phyloP scores from a whole-genome alignment of 1,139 yeast genomes.

The Lodderomyces oxycetoniae region DNA sequence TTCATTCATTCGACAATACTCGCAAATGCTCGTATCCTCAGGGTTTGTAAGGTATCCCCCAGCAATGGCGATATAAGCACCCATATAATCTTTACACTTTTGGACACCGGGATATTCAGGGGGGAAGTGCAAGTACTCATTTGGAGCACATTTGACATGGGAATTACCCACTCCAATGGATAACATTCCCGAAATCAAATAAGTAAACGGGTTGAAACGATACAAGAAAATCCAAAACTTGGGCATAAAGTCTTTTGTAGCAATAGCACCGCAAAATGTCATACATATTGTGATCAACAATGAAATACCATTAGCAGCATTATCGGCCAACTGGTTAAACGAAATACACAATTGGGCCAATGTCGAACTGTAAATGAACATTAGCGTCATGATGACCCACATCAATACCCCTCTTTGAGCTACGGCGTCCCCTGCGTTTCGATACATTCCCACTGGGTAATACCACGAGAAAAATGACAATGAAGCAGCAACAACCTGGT shows the following conservation, averaged over 20 bases:
- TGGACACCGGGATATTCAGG: slow-evolving; percentile 43
- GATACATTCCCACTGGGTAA: slow-evolving; percentile 64
- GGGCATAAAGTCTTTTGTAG: slow-evolving; percentile 23
- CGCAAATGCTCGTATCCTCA: slow-evolving; percentile 39
- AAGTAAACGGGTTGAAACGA: slow-evolving; percentile 55
- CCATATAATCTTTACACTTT: slow-evolving; percentile 54
- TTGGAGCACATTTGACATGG: slow-evolving; percentile 21
- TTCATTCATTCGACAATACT: slow-evolving; percentile 43
- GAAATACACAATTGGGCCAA: slow-evolving; percentile 38
- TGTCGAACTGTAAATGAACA: slow-evolving; percentile 32
- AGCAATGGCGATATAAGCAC: slow-evolving; percentile 35
- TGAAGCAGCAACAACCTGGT: slow-evolving; percentile 64
- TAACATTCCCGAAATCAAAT: slow-evolving; percentile 36
- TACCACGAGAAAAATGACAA: slow-evolving; percentile 70
- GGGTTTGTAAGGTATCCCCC: slow-evolving; percentile 52
- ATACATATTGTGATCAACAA: slow-evolving; percentile 27
- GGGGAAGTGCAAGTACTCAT: slow-evolving; percentile 22
- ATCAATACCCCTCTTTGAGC: slow-evolving; percentile 38
- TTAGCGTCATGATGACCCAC: slow-evolving; percentile 41
- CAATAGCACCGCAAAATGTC: slow-evolving; percentile 34
- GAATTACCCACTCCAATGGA: slow-evolving; percentile 35
- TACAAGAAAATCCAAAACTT: slow-evolving; percentile 38
- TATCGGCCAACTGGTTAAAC: slow-evolving; percentile 34
- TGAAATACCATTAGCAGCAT: slow-evolving; percentile 33
- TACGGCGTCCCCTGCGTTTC: slow-evolving; percentile 42